Evolutionary conservation across 192 early-diverging fungal species (phyloP).

Genomic region (Rhizophagus clarus): DNA sequence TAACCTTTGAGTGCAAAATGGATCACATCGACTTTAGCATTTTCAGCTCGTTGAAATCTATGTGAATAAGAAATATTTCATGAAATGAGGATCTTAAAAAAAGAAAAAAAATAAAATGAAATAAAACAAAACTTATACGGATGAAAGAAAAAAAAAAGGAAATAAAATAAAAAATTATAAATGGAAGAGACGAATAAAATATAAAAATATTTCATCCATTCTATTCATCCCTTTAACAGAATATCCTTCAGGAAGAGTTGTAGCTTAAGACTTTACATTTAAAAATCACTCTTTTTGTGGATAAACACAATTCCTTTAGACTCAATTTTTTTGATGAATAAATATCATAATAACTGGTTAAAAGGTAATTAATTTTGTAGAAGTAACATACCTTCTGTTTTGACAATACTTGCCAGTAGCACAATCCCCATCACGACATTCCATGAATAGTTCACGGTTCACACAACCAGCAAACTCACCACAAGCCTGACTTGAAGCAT

Average conservation of each 20-base stretch:
- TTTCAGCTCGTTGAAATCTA: constrained; percentile 85
- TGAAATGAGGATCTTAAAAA: neutral
- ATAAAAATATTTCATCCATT: neutral
- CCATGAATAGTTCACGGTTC: constrained; percentile 88
- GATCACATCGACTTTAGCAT: constrained; percentile 86
- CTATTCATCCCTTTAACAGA: neutral
- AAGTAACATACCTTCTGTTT: constrained; percentile 68
- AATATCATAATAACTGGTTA: neutral
- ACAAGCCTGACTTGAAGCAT: constrained; percentile 72
- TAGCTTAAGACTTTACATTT: too few relatives aligned
- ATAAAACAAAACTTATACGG: too few relatives aligned
- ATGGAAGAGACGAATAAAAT: too few relatives aligned
- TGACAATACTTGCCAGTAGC: constrained; percentile 85
- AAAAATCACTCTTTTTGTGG: neutral
- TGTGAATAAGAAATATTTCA: neutral
- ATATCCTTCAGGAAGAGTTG: too few relatives aligned
- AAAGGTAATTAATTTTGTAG: neutral
- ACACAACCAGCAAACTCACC: constrained; percentile 90
- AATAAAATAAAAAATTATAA: too few relatives aligned
- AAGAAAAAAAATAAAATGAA: too few relatives aligned
- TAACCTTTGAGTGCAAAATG: constrained; percentile 91
- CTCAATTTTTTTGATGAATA: neutral
- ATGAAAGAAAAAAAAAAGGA: too few relatives aligned
- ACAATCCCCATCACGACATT: constrained; percentile 89
- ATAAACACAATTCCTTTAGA: neutral